Conservation (phyloP, 1,284 basidiomycete genomes). For the Chalciporus sp. region DNA sequence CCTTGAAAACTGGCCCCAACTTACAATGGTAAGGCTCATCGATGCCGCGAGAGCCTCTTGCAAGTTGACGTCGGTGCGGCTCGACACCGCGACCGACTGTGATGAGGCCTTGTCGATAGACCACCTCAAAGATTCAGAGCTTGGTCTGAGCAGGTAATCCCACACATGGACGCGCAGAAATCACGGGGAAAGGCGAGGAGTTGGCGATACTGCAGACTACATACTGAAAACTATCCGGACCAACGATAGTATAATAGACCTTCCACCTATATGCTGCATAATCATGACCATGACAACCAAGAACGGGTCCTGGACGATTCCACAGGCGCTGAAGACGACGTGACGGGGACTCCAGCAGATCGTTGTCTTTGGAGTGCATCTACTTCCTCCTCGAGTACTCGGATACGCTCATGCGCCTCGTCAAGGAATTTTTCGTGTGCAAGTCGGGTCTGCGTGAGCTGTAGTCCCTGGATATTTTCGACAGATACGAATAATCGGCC, state of each 20-base stretch:
- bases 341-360: background rate
- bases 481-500: constrained; percentile 13
- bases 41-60: no score
- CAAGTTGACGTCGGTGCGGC: no score
- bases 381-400: constrained; percentile 62
- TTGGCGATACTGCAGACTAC: no score
- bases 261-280: background rate
- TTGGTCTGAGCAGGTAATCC: no score
- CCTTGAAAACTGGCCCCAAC: no score
- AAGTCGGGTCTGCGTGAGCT: constrained; percentile 60
- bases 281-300: constrained; percentile 23
- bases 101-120: no score
- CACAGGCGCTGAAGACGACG: background rate
- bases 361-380: constrained; percentile 36
- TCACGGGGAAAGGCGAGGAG: no score
- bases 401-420: constrained; percentile 54
- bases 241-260: background rate
- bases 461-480: constrained; percentile 51
- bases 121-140: no score
- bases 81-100: no score
- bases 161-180: no score
- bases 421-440: constrained; percentile 72
- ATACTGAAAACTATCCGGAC: no score
- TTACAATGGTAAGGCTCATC: no score
- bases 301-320: constrained; percentile 7